Conservation (phyloP, 1,139 yeast species). For the Debaryomycetaceae sp. region DNA sequence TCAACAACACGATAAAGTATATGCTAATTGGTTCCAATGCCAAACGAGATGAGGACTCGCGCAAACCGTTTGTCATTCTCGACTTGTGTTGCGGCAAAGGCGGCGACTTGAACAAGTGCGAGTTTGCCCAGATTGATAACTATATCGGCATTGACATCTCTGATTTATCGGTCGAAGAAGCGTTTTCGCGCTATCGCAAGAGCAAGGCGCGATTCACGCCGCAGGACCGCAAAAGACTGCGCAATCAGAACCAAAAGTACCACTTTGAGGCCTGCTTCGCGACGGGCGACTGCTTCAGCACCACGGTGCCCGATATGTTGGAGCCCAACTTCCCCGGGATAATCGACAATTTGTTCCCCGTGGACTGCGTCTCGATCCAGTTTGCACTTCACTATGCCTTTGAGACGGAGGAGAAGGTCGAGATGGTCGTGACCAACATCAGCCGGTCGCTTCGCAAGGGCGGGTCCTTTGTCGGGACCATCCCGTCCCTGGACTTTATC, state of each 20-base stretch:
- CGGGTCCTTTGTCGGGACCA: slow-evolving; percentile 85
- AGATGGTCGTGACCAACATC: slow-evolving; percentile 63
- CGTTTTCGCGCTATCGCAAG: slow-evolving; percentile 55
- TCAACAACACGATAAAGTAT: slow-evolving; percentile 86
- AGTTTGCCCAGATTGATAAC: slow-evolving; percentile 58
- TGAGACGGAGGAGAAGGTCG: slow-evolving; percentile 71
- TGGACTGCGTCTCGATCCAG: slow-evolving; percentile 81
- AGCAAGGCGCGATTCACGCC: slow-evolving; percentile 32
- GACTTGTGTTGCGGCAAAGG: slow-evolving; percentile 98
- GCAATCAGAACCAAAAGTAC: slow-evolving; percentile 27
- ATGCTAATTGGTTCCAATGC: slow-evolving; percentile 69
- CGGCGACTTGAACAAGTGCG: slow-evolving; percentile 90
- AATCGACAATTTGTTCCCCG: slow-evolving; percentile 62
- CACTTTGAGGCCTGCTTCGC: slow-evolving; percentile 70
- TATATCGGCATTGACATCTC: slow-evolving; percentile 89
- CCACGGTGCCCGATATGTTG: slow-evolving; percentile 59
- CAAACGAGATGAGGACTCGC: slow-evolving; percentile 35
- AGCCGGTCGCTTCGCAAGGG: slow-evolving; percentile 68
- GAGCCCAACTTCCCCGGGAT: slow-evolving; percentile 44
- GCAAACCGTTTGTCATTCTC: slow-evolving; percentile 31
- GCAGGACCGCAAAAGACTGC: slow-evolving; percentile 21
- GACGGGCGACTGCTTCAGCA: slow-evolving; percentile 85
- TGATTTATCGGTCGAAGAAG: slow-evolving; percentile 79
- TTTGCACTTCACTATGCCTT: slow-evolving; percentile 93
- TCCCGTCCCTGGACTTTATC: slow-evolving; percentile 85